These are phyloP conservation scores for Monosporascus ibericus DNA, from an alignment of 2,329 filamentous ascomycete species.

Conservation along the genomic window DNA sequence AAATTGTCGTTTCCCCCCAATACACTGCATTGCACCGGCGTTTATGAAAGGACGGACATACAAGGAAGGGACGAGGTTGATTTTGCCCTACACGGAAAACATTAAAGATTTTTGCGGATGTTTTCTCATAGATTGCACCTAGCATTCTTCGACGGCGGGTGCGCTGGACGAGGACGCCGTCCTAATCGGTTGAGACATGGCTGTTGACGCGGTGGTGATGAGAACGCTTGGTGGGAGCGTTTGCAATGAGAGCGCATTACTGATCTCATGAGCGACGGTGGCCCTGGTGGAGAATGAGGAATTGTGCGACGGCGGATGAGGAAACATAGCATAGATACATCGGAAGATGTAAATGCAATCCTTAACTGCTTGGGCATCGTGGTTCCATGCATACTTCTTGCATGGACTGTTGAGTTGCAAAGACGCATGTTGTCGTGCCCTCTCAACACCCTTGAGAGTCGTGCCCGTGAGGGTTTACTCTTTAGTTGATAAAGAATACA, in stretches of 20 bases:
- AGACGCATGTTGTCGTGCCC: neutral
- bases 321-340: neutral
- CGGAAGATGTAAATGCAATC: neutral
- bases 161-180: slow-evolving; percentile 36
- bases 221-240: neutral
- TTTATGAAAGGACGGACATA: slow-evolving; percentile 31
- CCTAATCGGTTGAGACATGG: slow-evolving; percentile 25
- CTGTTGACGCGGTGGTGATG: slow-evolving; percentile 1
- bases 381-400: neutral
- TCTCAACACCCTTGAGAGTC: neutral
- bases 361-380: neutral
- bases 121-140: slow-evolving; percentile 25
- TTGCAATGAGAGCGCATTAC: neutral
- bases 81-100: slow-evolving; percentile 24
- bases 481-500: neutral
- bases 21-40: slow-evolving; percentile 53
- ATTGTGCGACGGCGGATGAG: neutral
- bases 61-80: slow-evolving; percentile 18
- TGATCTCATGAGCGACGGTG: neutral
- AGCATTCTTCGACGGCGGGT: slow-evolving; percentile 32
- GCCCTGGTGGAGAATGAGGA: neutral
- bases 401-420: neutral
- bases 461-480: neutral
- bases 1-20: slow-evolving; percentile 19
- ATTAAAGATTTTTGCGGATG: slow-evolving; percentile 18